Conservation (phyloP, 176 grass and related monocot genomes). For the Areca catechu region DNA sequence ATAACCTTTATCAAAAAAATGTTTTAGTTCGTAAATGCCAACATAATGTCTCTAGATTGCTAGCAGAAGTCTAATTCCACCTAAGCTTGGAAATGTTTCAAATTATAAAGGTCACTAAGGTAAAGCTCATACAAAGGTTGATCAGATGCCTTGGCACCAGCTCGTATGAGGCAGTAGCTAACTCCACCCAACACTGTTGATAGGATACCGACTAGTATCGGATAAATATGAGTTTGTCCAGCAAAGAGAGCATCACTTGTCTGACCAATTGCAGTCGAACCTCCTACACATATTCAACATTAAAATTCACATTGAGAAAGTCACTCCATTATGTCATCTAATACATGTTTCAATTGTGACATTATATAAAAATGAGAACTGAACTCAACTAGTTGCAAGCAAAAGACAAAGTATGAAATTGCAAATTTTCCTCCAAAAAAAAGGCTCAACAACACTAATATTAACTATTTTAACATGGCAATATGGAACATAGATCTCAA, state of each 20-base stretch:
- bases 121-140: slow-evolving; percentile 15
- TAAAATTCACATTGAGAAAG: not conserved
- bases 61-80: not conserved
- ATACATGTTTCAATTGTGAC: no score
- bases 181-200: slow-evolving; percentile 16
- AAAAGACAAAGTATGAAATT: no score
- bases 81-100: not conserved
- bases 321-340: not conserved
- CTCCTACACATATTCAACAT: slow-evolving; percentile 9
- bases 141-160: slow-evolving; percentile 11
- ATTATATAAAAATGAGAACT: no score
- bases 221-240: not conserved
- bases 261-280: not conserved
- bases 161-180: slow-evolving; percentile 19
- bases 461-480: no score
- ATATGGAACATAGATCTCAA: no score
- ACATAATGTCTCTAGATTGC: no score
- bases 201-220: slow-evolving; percentile 12
- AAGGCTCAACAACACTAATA: no score
- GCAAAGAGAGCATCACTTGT: not conserved
- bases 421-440: no score
- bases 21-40: no score
- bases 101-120: not conserved
- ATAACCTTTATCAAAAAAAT: no score
- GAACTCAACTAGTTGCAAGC: no score